Conservation (phyloP, 345 rosid genomes). For the Rhizophora apiculata region DNA sequence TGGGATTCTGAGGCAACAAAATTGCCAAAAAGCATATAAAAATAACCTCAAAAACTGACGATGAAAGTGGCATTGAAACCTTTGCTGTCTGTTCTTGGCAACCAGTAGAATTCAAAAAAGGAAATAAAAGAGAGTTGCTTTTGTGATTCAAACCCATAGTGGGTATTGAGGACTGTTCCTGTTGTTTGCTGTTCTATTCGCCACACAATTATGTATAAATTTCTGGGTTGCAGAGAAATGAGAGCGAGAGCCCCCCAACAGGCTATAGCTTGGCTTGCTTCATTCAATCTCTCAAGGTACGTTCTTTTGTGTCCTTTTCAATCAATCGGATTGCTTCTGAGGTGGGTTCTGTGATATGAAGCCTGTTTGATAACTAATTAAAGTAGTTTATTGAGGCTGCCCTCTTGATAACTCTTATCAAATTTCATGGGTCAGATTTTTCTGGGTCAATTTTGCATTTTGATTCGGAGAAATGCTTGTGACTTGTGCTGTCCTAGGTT, state of each 20-base stretch:
- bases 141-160: neutral
- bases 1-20: neutral
- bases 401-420: neutral
- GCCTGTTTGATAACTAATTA: neutral
- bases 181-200: neutral
- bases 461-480: neutral
- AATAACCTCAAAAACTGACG: too few relatives aligned
- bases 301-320: neutral
- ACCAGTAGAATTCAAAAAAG: too few relatives aligned
- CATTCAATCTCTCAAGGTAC: slow-evolving; percentile 47
- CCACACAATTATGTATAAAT: slow-evolving; percentile 39
- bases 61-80: too few relatives aligned
- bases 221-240: slow-evolving; percentile 30
- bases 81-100: too few relatives aligned
- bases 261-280: slow-evolving; percentile 27
- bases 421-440: neutral
- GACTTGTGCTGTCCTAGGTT: neutral
- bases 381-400: neutral
- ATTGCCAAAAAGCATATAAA: neutral
- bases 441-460: neutral
- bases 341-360: neutral
- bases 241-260: slow-evolving; percentile 43
- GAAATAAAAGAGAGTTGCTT: neutral
- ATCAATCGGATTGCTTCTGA: neutral
- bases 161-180: neutral